Base-by-base conservation (phyloP, 2,329 filamentous ascomycete genomes). In the Aspergillus ochraceoroseus region DNA sequence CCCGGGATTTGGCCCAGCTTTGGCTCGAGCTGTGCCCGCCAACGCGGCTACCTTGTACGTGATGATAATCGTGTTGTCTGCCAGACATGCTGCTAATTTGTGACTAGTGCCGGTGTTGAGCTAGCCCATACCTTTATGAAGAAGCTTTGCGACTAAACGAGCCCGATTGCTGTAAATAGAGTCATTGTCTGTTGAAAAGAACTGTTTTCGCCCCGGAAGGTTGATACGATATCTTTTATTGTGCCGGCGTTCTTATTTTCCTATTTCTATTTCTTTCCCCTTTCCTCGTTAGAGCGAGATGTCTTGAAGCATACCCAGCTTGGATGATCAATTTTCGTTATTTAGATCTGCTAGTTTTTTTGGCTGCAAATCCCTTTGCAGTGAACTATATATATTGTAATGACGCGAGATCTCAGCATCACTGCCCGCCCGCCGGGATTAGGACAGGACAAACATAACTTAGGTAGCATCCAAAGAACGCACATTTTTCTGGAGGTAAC, bases 21-120 rank as follows among this genome's bases (percentile, higher is more conserved):
- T 98, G 62, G 85, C 88, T 7, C 81, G 92, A 67, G 92, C 92
- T 3, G 88, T 96, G 29, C 92, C 92, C 5, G 92, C 92, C 7
- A 98, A 98, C 62, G 92, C 92, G 2, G 92, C 92, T 20, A 96
- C 92, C 2, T 98, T 98, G 64, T 70, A 64, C 46, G 68, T 57
- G 11, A 11, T 28, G 18, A 35, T 4, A 31, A 3, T 33, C 7
- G n/a, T 28, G 20, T 35, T 13, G 19, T 1, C 9, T 13, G 7
- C 7, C 13, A 25, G 11, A 3, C 17, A 7, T n/a, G 4, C 9
- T 33, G 12, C 43, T 37, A 36, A 50, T 5, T 5, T 46, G 20
- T 6, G 31, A 33, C 22, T 28, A 68, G 64, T 53, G 56, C 72
- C 18, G 71, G 71, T 43, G 71, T 74, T 11, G 71, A 74, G 43